A percentile compares a stretch with the other conserved stretches of the same genome.
Evolutionary conservation across 495 filamentous ascomycete species (phyloP).

Genomic region (Podospora sp.): DNA sequence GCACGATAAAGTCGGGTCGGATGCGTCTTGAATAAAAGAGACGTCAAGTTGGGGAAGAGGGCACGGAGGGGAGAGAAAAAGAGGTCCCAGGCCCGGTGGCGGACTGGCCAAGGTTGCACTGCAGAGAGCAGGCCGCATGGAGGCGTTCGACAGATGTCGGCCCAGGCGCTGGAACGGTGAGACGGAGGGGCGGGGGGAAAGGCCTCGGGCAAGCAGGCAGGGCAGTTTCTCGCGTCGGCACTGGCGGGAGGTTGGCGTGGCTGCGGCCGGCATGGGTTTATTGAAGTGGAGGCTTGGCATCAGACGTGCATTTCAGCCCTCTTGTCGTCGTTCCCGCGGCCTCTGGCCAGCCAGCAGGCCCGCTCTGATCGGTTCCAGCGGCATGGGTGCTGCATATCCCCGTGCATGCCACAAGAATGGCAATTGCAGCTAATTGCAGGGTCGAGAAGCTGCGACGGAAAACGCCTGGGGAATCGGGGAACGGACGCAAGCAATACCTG

Average conservation of each 20-base stretch:
- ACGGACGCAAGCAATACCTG: not conserved
- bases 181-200: not conserved
- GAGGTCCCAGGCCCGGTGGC: not conserved
- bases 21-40: not conserved
- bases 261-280: not conserved
- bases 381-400: not conserved
- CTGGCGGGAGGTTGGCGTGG: not conserved
- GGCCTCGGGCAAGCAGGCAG: not conserved
- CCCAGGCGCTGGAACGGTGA: not conserved
- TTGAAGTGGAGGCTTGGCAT: not conserved
- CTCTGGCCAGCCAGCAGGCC: not conserved
- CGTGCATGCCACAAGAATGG: not conserved
- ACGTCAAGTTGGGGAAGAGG: not conserved
- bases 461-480: not conserved
- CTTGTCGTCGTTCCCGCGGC: not conserved
- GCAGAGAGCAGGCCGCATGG: not conserved
- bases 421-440: not conserved
- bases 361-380: not conserved
- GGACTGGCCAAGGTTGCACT: not conserved
- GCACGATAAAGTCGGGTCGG: not conserved
- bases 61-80: not conserved
- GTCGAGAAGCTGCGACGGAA: not conserved
- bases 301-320: constrained; percentile 10
- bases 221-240: not conserved
- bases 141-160: not conserved